Evolutionary conservation across 2,329 filamentous ascomycete genomes (phyloP), one percentile per base, ranked within the genome.

Genomic region (Monilinia vaccinii-corymbosi): DNA sequence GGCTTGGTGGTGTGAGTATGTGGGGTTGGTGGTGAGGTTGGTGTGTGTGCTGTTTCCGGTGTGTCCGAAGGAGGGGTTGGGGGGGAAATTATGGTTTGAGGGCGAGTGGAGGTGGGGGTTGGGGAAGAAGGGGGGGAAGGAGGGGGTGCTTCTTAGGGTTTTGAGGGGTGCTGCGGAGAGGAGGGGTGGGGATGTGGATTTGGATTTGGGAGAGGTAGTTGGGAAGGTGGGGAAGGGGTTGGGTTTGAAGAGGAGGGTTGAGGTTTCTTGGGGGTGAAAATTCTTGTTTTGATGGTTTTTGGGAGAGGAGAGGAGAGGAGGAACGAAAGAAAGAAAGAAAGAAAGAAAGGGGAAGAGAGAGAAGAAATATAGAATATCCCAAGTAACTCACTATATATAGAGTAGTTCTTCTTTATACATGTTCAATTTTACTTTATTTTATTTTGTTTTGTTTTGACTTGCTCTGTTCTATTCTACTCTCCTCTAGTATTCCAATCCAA

Each of bases 1-100:
- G 11, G 65, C 60, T n/a, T 72, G 66, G 62, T 71, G 69, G 69
- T 72, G 70, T 58, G 63, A 68, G 18, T 71, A 68, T 51, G 62
- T 72, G 36, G 70, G 70, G n/a, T 32, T n/a, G 49, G 14, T 59
- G 32, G 38, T 46, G 23, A 32, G 46, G 23, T 49, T 44, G 28
- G 10, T 58, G 16, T 51, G 46, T 32, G 36, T 11, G 11, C 13
- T 52, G n/a, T 28, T 23, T 16, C 16, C 28, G 21, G 56, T 34
- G 38, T 25, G 4, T 16, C 6, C 25, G 3, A 4, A 8, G 5
- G 11, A 13, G 1, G 13, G 14, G 18, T 5, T 44, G 32, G 36
- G 2, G 36, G 11, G 28, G 13, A n/a, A 21, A 7, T 18, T 58
- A 4, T 18, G 13, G 18, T 50, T 58, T 14, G 7, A 50, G n/a